Evolutionary conservation across 495 filamentous ascomycete species (phyloP).

Genomic region (Xylaria grammica): DNA sequence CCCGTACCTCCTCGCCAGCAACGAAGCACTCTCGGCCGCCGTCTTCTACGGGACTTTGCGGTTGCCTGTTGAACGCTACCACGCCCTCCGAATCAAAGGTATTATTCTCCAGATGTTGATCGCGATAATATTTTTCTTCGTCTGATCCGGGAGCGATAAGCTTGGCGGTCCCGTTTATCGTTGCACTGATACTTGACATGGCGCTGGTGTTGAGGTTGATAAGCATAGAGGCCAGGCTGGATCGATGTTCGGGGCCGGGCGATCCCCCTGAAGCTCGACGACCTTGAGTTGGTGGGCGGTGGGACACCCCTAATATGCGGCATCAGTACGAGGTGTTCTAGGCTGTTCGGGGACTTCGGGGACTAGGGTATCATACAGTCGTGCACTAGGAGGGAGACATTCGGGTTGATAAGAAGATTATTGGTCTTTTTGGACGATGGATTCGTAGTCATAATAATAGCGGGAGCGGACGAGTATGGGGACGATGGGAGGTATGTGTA

Average conservation of each 20-base stretch:
- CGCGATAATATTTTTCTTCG: slow-evolving; percentile 81
- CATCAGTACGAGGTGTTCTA: background rate
- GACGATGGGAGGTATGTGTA: slow-evolving; percentile 94
- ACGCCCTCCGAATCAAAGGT: slow-evolving; percentile 68
- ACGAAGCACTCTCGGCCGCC: slow-evolving; percentile 65
- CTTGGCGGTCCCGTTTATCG: slow-evolving; percentile 83
- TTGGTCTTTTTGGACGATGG: slow-evolving; percentile 85
- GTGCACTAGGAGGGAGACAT: slow-evolving; percentile 92
- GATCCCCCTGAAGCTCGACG: slow-evolving; percentile 62
- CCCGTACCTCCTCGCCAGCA: slow-evolving; percentile 70
- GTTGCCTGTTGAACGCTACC: slow-evolving; percentile 34
- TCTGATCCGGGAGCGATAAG: slow-evolving; percentile 73
- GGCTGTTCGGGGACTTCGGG: background rate
- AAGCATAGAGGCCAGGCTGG: slow-evolving; percentile 78
- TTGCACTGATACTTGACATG: slow-evolving; percentile 88
- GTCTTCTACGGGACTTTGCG: slow-evolving; percentile 41
- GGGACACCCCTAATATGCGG: slow-evolving; percentile 68
- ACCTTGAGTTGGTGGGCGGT: slow-evolving; percentile 81
- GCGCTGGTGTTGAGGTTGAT: slow-evolving; percentile 88
- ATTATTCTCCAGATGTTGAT: slow-evolving; percentile 87
- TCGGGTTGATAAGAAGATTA: slow-evolving; percentile 86
- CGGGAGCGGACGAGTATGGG: slow-evolving; percentile 71
- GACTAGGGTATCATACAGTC: slow-evolving; percentile 63
- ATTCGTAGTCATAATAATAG: slow-evolving; percentile 94
- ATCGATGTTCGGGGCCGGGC: slow-evolving; percentile 65